phyloP scores from a whole-genome alignment of 1,284 basidiomycete species.

The Naganishia sp. region DNA sequence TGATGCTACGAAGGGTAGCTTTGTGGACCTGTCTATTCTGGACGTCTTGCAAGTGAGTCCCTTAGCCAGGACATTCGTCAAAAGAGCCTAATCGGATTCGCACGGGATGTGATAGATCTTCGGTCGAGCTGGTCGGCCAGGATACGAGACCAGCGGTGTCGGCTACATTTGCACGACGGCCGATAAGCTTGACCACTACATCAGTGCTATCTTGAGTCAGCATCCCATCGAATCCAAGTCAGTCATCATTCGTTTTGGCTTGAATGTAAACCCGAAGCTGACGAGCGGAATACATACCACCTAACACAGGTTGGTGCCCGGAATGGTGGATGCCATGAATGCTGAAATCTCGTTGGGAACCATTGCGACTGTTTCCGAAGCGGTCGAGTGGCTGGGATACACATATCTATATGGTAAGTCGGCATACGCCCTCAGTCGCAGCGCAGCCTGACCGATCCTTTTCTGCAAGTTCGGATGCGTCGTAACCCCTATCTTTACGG shows the following conservation, averaged over 20 bases:
- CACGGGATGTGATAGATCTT: conserved; percentile 63
- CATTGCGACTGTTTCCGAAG: conserved; percentile 83
- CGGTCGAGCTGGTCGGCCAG: conserved; percentile 94
- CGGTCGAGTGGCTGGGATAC: conserved; percentile 93
- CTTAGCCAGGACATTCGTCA: background rate
- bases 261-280: background rate
- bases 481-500: conserved; percentile 91
- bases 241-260: conserved; percentile 40
- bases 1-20: conserved; percentile 81
- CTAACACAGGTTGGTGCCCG: conserved; percentile 69
- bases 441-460: background rate
- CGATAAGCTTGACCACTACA: conserved; percentile 91
- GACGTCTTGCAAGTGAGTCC: conserved; percentile 79
- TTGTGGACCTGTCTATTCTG: conserved; percentile 89
- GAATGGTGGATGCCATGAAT: conserved; percentile 89
- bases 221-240: conserved; percentile 96
- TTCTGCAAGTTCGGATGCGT: conserved; percentile 75
- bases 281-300: background rate
- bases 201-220: conserved; percentile 84
- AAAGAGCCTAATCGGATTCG: background rate
- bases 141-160: conserved; percentile 91
- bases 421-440: background rate
- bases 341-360: conserved; percentile 95
- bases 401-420: conserved; percentile 77
- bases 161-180: conserved; percentile 94